Conservation (phyloP, 2,329 filamentous ascomycete genomes). For the Aspergillus unguis region DNA sequence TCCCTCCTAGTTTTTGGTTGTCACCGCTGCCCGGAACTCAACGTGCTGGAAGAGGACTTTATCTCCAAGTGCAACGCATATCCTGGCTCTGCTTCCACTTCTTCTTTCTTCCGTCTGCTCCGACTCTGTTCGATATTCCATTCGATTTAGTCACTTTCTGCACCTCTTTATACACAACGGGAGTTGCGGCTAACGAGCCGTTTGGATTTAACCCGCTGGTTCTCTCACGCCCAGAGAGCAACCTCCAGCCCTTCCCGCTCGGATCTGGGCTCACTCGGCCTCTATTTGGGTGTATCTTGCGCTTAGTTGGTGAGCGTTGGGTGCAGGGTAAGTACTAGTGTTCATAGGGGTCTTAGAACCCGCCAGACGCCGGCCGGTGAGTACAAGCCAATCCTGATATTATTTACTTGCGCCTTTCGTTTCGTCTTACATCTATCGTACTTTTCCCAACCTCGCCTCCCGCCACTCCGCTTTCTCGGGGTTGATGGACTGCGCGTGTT, state of each 20-base stretch:
- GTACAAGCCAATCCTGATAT: slow-evolving; percentile 14
- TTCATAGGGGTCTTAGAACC: slow-evolving; percentile 14
- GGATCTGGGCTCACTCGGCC: slow-evolving; percentile 11
- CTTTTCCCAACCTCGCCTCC: slow-evolving; percentile 6
- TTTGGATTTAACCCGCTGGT: slow-evolving; percentile 16
- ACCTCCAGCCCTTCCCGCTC: slow-evolving; percentile 10
- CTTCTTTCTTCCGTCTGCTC: slow-evolving; percentile 1
- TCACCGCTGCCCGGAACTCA: slow-evolving; percentile 14
- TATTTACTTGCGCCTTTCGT: slow-evolving; percentile 9
- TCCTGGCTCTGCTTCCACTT: slow-evolving; percentile 11
- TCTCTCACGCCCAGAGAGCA: slow-evolving; percentile 3
- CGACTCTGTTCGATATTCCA: slow-evolving; percentile 7
- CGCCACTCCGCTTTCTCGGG: slow-evolving; percentile 5
- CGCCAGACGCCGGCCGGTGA: slow-evolving; percentile 15
- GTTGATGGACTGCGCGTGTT: slow-evolving; percentile 9
- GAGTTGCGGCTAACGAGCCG: slow-evolving; percentile 13
- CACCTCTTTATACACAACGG: slow-evolving; percentile 10
- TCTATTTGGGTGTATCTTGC: slow-evolving; percentile 13
- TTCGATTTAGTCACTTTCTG: slow-evolving; percentile 1
- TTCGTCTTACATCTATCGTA: slow-evolving; percentile 5
- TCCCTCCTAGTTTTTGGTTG: slow-evolving; percentile 14
- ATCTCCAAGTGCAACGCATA: slow-evolving; percentile 12
- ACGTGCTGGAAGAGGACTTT: slow-evolving; percentile 13
- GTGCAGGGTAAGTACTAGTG: slow-evolving; percentile 7
- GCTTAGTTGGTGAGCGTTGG: slow-evolving; percentile 12